phyloP scores from a whole-genome alignment of 177 flowering plant species.

The Telopea speciosissima region DNA sequence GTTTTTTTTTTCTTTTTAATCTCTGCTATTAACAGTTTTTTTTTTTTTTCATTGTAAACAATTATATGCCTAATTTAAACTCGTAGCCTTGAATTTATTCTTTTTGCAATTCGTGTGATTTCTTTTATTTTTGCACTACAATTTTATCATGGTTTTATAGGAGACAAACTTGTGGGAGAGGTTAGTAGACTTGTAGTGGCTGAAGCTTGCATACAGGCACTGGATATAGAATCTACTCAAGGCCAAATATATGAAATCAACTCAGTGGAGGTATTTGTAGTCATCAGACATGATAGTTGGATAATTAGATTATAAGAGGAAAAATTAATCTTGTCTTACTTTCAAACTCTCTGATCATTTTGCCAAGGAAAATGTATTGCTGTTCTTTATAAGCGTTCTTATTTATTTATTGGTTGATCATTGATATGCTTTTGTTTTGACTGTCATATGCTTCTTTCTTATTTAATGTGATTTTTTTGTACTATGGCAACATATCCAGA shows the following conservation, averaged over 20 bases:
- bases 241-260: conserved; percentile 80
- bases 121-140: not conserved
- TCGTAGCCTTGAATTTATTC: not conserved
- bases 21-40: not conserved
- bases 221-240: conserved; percentile 70
- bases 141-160: conserved; percentile 26
- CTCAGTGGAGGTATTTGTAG: conserved; percentile 63
- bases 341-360: not conserved
- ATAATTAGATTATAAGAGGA: not conserved
- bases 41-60: too few species aligned
- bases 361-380: too few species aligned
- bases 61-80: not conserved
- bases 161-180: conserved; percentile 94
- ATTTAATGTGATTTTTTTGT: not conserved
- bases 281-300: too few species aligned
- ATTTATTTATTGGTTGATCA: not conserved
- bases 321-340: not conserved
- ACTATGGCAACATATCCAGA: not conserved
- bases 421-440: not conserved
- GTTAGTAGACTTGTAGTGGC: conserved; percentile 92
- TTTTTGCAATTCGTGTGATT: not conserved
- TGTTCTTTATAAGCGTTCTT: not conserved
- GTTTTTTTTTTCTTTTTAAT: too few species aligned
- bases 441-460: not conserved
- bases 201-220: conserved; percentile 89